Percentiles rank a stretch among this genome's conserved stretches.
Conservation (phyloP, 2,329 filamentous ascomycete species). For the Fusarium protoensiforme region DNA sequence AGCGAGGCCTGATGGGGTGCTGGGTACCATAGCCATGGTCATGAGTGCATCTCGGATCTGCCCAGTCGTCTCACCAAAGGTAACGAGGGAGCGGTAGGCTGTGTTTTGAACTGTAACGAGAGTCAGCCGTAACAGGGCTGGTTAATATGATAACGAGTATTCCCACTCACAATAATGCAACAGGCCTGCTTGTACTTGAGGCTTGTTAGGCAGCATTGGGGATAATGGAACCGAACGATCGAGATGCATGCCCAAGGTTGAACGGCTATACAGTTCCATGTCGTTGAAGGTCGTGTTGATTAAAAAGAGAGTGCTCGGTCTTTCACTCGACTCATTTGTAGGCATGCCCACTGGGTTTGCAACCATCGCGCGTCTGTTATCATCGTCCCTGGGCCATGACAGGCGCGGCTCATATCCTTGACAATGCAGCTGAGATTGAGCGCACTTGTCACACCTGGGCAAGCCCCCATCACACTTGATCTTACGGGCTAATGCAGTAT, state of each 20-base stretch:
- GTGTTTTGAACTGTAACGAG: constrained; percentile 1
- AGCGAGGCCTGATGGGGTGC: constrained; percentile 5
- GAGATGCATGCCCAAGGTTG: background rate
- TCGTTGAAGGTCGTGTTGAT: constrained; percentile 31
- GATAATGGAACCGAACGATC: rapidly evolving
- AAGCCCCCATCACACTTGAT: constrained; percentile 30
- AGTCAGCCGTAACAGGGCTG: background rate
- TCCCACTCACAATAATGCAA: constrained; percentile 26
- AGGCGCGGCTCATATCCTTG: constrained; percentile 28
- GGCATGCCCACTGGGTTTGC: background rate
- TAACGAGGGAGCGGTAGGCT: constrained; percentile 23
- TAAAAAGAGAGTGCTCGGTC: background rate
- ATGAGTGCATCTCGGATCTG: constrained; percentile 26
- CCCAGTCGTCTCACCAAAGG: constrained; percentile 1
- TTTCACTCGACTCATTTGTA: background rate
- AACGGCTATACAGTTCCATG: background rate
- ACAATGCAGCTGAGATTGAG: constrained; percentile 3
- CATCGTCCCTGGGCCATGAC: constrained; percentile 29
- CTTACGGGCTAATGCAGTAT: constrained; percentile 22
- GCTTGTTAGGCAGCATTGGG: background rate
- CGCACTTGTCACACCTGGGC: constrained; percentile 23
- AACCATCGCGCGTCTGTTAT: constrained; percentile 23
- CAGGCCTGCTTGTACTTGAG: background rate
- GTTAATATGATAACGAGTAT: background rate
- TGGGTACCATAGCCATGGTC: constrained; percentile 4